Evolutionary conservation across 2,329 filamentous ascomycete genomes (phyloP), one percentile per base, ranked within the genome.

Genomic region (Trichoderma lentiforme): DNA sequence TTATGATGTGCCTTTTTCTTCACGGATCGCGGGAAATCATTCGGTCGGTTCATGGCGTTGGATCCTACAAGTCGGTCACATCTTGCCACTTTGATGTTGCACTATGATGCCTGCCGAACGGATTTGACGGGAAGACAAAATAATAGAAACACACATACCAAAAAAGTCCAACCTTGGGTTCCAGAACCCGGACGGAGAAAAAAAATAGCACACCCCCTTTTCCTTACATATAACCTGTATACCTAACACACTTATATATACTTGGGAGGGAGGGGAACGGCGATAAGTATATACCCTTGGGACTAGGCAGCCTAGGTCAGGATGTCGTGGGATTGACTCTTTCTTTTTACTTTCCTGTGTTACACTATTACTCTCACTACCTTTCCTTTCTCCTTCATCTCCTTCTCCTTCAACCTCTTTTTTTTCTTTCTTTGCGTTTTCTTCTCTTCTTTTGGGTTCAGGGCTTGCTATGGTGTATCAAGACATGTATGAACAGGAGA

Each of bases 231-330:
- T 73, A 43, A 73, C 60, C 47, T 74, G 58, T 73, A 73, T 72
- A 62, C 72, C 57, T 70, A 73, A 51, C 47, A 53, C 39, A 63
- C 39, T 56, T 72, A 72, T 72, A 72, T 72, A 72, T 70, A 72
- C 61, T 65, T 70, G 39, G 67, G 43, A 51, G 26, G 67, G 67
- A 39, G 56, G 60, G 57, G n/a, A 66, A 36, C 4, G 67, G 61
- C 68, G 67, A 72, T 63, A 34, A 62, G 56, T 66, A 64, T 67
- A 67, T 73, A 73, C 56, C 66, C 72, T 71, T 73, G 47, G 71
- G 68, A 70, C 34, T 62, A 11, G 63, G 63, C 56, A 72, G 26
- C 28, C 68, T 69, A 53, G 70, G 62, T 32, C 71, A 71, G 51
- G 56, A 67, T 61, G 71, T 72, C 66, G 56, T 32, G 56, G 53